Percentiles rank a stretch among this genome's conserved stretches.
Conservation (phyloP, 495 filamentous ascomycete species). For the Xylaria castorea region DNA sequence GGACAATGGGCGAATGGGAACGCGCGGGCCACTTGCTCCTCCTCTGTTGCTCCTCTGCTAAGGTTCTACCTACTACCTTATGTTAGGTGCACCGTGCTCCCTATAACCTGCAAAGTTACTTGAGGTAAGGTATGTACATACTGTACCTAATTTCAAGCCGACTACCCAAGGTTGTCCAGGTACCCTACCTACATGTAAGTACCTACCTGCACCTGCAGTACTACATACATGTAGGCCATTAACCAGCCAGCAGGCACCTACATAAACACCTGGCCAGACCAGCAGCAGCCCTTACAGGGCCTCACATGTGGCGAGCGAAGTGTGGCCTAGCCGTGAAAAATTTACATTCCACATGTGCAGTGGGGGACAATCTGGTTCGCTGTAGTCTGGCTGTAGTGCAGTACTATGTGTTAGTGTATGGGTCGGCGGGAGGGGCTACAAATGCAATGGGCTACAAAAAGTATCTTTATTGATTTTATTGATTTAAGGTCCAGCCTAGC, state of each 20-base stretch:
- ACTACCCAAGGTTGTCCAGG: neutral
- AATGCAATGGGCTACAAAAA: constrained; percentile 1
- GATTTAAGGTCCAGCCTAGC: neutral
- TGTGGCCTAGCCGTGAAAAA: constrained; percentile 11
- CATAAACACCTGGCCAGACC: neutral
- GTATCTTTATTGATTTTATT: neutral
- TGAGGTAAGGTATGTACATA: neutral
- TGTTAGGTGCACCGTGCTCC: constrained; percentile 1
- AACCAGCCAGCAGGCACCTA: neutral
- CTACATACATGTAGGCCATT: neutral
- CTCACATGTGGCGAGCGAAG: constrained; percentile 12
- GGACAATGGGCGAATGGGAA: constrained; percentile 28
- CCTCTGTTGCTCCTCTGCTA: neutral
- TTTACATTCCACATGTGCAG: constrained; percentile 10
- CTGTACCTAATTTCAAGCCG: neutral
- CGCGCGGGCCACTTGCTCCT: constrained; percentile 20
- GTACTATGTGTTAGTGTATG: neutral
- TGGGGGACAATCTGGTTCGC: constrained; percentile 14
- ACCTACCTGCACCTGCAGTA: neutral
- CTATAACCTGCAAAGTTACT: neutral
- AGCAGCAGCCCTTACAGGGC: neutral
- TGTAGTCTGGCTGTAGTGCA: constrained; percentile 5
- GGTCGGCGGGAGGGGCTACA: neutral
- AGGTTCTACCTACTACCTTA: no score
- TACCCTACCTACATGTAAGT: neutral